Percentiles rank a stretch among this genome's conserved stretches.
phyloP scores from a whole-genome alignment of 2,329 filamentous ascomycete genomes.

The Cryphonectria nitschkei region DNA sequence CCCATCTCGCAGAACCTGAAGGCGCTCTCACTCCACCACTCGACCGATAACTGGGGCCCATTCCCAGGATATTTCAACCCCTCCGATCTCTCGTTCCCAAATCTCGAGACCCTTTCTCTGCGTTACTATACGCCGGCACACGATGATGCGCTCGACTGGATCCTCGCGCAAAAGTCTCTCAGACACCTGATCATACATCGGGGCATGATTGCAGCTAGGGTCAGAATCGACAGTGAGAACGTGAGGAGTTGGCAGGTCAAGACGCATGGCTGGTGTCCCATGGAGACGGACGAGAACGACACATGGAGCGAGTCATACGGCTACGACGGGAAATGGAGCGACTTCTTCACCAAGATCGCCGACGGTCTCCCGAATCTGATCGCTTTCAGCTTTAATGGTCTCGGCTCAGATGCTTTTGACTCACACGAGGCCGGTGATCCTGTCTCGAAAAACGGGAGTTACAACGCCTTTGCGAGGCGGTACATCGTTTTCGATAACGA shows the following conservation, averaged over 20 bases:
- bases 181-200: conserved; percentile 10
- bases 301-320: neutral
- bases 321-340: conserved; percentile 23
- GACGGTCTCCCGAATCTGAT: conserved; percentile 20
- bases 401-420: neutral
- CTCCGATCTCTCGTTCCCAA: conserved; percentile 18
- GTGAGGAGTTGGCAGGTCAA: conserved; percentile 4
- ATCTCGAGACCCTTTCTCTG: conserved; percentile 12
- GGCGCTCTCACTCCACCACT: conserved; percentile 13
- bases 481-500: conserved; percentile 16
- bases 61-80: conserved; percentile 19
- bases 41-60: conserved; percentile 20
- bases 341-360: conserved; percentile 13
- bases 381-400: conserved; percentile 14
- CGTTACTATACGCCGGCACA: conserved; percentile 14
- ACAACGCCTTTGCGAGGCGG: conserved; percentile 8
- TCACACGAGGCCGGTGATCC: neutral
- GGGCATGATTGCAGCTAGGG: conserved; percentile 14
- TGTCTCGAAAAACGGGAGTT: neutral
- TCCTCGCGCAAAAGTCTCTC: conserved; percentile 17
- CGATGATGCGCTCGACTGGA: conserved; percentile 20
- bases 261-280: conserved; percentile 8
- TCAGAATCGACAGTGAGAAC: neutral
- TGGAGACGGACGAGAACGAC: neutral
- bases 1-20: conserved; percentile 22